These are phyloP conservation scores for Fusarium poae DNA, from an alignment of 2,329 filamentous ascomycete genomes.

Conservation along the genomic window DNA sequence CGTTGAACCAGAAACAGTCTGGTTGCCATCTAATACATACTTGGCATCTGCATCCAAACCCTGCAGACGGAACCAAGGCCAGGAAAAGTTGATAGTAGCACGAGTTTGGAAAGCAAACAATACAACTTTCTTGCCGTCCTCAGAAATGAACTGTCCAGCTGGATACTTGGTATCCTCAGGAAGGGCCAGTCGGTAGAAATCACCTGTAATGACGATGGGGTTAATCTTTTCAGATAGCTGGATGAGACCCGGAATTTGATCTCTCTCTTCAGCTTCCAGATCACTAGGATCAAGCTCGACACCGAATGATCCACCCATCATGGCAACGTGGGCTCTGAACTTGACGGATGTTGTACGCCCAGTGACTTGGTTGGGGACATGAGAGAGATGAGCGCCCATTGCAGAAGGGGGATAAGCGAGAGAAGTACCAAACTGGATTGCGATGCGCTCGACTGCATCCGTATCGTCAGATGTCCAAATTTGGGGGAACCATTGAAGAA, in stretches of 20 bases:
- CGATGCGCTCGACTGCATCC: conserved; percentile 70
- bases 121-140: conserved; percentile 63
- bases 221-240: conserved; percentile 67
- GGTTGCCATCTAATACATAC: conserved; percentile 67
- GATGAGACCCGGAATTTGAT: conserved; percentile 66
- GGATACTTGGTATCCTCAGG: conserved; percentile 73
- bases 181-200: conserved; percentile 69
- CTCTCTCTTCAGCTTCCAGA: conserved; percentile 63
- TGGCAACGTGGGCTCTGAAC: conserved; percentile 75
- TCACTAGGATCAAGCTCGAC: conserved; percentile 72
- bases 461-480: conserved; percentile 76
- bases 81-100: conserved; percentile 63
- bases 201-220: conserved; percentile 69
- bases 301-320: conserved; percentile 77
- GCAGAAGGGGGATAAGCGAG: conserved; percentile 72
- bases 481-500: conserved; percentile 75
- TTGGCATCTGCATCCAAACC: conserved; percentile 67
- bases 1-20: conserved; percentile 68
- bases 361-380: conserved; percentile 69
- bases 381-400: conserved; percentile 75
- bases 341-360: conserved; percentile 65
- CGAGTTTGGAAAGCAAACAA: conserved; percentile 72
- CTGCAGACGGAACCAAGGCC: conserved; percentile 66
- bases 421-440: conserved; percentile 74
- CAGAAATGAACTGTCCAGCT: conserved; percentile 69